A percentile compares a stretch with the other conserved stretches of the same genome.
Conservation (phyloP, 306 rosid species). For the Luffa acutangula region DNA sequence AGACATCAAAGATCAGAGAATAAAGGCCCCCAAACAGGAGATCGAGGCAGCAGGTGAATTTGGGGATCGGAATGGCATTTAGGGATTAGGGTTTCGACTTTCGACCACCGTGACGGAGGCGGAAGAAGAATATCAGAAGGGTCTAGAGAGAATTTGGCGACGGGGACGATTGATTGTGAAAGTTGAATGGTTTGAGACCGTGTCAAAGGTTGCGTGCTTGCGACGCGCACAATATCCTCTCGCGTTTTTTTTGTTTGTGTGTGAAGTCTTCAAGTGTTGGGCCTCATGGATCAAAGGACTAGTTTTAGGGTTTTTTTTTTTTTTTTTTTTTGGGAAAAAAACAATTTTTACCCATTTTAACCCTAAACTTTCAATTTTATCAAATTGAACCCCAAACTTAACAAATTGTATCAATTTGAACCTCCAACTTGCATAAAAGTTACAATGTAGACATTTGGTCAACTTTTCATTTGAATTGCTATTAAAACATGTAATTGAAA, state of each 20-base stretch:
- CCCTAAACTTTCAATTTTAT: too few relatives aligned
- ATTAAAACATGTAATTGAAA: too few relatives aligned
- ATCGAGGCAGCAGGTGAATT: constrained; percentile 1
- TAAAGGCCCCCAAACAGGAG: constrained; percentile 5
- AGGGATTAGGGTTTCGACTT: constrained; percentile 5
- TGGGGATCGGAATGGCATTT: constrained; percentile 17
- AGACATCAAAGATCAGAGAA: constrained; percentile 4
- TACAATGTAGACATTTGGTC: too few relatives aligned
- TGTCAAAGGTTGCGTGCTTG: not conserved
- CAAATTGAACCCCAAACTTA: too few relatives aligned
- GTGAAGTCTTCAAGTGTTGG: not conserved
- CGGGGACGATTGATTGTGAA: not conserved
- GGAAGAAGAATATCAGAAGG: not conserved
- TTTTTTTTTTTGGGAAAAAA: too few relatives aligned
- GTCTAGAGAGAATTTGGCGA: constrained; percentile 38
- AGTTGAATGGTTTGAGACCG: not conserved
- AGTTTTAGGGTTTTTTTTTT: too few relatives aligned
- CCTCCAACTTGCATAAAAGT: too few relatives aligned
- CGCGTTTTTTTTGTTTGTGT: too few relatives aligned
- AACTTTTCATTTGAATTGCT: too few relatives aligned
- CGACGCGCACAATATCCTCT: constrained; percentile 4
- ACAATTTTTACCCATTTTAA: too few relatives aligned
- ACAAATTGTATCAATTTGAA: too few relatives aligned
- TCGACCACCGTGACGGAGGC: not conserved
- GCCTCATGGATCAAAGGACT: not conserved